These are phyloP conservation scores for Neurospora sp. DNA, from an alignment of 2,329 filamentous ascomycete genomes.

Conservation along the genomic window DNA sequence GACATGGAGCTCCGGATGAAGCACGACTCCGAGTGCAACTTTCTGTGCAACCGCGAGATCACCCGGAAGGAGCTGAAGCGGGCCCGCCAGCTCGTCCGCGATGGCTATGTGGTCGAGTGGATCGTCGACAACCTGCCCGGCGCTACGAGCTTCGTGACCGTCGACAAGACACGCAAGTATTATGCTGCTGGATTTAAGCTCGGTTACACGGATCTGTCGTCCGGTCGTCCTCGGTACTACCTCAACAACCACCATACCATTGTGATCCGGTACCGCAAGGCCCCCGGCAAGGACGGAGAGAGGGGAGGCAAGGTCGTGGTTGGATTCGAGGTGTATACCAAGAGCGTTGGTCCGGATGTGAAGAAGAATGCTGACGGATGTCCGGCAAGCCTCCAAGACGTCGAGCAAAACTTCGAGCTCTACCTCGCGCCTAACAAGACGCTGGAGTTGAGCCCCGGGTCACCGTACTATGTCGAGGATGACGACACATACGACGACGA, in stretches of 20 bases:
- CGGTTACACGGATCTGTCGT: slow-evolving; percentile 60
- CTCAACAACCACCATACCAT: slow-evolving; percentile 86
- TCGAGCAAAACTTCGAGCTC: slow-evolving; percentile 58
- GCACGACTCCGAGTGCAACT: slow-evolving; percentile 60
- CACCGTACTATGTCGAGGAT: slow-evolving; percentile 47
- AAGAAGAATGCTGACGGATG: slow-evolving; percentile 56
- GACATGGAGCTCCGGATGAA: slow-evolving; percentile 75
- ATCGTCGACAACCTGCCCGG: slow-evolving; percentile 87
- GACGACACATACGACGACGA: slow-evolving; percentile 46
- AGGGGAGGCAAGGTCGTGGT: slow-evolving; percentile 71
- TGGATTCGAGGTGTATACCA: slow-evolving; percentile 83
- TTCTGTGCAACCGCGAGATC: slow-evolving; percentile 61
- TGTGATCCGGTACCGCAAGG: slow-evolving; percentile 66
- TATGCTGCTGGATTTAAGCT: slow-evolving; percentile 87
- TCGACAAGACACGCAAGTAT: slow-evolving; percentile 76
- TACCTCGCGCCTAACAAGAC: slow-evolving; percentile 55
- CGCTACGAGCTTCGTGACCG: slow-evolving; percentile 78
- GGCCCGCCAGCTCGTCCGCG: slow-evolving; percentile 61
- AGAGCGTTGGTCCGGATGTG: slow-evolving; percentile 58
- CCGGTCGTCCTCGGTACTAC: slow-evolving; percentile 53
- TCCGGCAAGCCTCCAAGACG: slow-evolving; percentile 53
- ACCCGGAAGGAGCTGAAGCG: slow-evolving; percentile 53
- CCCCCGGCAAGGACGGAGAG: slow-evolving; percentile 57
- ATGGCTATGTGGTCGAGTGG: slow-evolving; percentile 85
- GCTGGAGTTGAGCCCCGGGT: slow-evolving; percentile 38